Evolutionary conservation across 345 rosid genomes (phyloP).

Genomic region (Hirschfeldia incana): DNA sequence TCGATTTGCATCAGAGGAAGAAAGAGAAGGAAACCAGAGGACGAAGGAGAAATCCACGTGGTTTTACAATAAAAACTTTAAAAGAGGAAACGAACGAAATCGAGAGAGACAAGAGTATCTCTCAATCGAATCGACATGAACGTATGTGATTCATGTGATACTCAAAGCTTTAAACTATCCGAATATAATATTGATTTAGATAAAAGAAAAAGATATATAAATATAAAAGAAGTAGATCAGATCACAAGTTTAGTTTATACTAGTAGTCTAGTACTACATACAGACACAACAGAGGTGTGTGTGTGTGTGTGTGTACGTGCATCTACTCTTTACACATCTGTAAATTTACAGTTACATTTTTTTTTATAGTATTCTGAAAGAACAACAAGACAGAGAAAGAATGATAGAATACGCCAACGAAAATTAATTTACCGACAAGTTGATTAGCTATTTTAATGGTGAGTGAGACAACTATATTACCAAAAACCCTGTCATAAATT

Average conservation of each 20-base stretch:
- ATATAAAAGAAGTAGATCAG: slow-evolving; percentile 18
- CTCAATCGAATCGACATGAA: slow-evolving; percentile 43
- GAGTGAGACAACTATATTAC: too few relatives aligned
- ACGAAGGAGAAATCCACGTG: too few relatives aligned
- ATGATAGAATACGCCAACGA: background rate
- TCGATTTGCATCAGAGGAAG: too few relatives aligned
- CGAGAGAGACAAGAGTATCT: slow-evolving; percentile 18
- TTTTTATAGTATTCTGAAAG: background rate
- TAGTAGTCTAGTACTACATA: too few relatives aligned
- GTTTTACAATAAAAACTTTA: too few relatives aligned
- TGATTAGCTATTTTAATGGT: slow-evolving; percentile 40
- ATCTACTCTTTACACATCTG: slow-evolving; percentile 23
- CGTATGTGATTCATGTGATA: slow-evolving; percentile 41
- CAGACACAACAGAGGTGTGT: background rate
- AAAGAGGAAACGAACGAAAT: background rate
- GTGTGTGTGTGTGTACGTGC: slow-evolving; percentile 23
- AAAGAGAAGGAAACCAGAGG: too few relatives aligned
- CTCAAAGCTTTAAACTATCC: slow-evolving; percentile 27
- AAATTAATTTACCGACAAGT: slow-evolving; percentile 45
- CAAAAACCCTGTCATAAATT: background rate
- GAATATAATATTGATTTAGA: slow-evolving; percentile 14
- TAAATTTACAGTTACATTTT: background rate
- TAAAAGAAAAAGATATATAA: background rate
- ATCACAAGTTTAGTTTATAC: slow-evolving; percentile 8
- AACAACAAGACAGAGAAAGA: slow-evolving; percentile 6